Base-by-base conservation (phyloP, 306 rosid genomes). In the Vigna mungo region DNA sequence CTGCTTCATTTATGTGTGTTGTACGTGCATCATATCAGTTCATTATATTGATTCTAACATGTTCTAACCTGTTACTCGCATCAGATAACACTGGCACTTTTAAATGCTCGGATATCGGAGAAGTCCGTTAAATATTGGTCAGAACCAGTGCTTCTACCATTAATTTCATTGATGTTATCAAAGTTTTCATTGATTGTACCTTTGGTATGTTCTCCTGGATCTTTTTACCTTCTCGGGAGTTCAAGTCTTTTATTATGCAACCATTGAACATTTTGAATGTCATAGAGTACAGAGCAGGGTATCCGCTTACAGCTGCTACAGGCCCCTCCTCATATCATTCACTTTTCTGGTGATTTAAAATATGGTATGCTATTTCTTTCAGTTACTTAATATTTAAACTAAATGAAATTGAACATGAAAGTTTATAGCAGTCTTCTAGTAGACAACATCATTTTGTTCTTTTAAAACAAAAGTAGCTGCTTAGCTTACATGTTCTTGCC, bases 151-250 rank as follows among this genome's bases (percentile, higher is more conserved):
- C 82, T 94, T 78, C 92, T 87, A 72, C 98, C 98, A 1, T 80
- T 94, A 78, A 83, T 94, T 85, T 90, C 97, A 1, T 76, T 90
- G 80, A 89, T 94, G 94, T 88, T 94, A 75, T 92, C 98, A 46
- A 90, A 94, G 77, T 94, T 94, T 84, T 85, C 97, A 16, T 83
- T 94, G 93, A 94, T 94, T 79, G 83, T 81, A 25, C 97, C 98
- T 25, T 85, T 94, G 96, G 98, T 94, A 94, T 37, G 90, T 61
- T 18, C 63, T 25, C 13, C 74, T 52, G 1, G 58, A 18, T 71
- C 72, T 56, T 41, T 71, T 49, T 66, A 53, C 49, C 34, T 49
- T 71, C 51, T 15, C 27, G 58, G 34, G 71, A 14, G n/a, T 46
- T 71, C 70, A n/a, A 71, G 58, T 77, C 66, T 83, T 76, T 15